Conservation (phyloP, 441 rosid genomes). For the Adansonia gregorii region DNA sequence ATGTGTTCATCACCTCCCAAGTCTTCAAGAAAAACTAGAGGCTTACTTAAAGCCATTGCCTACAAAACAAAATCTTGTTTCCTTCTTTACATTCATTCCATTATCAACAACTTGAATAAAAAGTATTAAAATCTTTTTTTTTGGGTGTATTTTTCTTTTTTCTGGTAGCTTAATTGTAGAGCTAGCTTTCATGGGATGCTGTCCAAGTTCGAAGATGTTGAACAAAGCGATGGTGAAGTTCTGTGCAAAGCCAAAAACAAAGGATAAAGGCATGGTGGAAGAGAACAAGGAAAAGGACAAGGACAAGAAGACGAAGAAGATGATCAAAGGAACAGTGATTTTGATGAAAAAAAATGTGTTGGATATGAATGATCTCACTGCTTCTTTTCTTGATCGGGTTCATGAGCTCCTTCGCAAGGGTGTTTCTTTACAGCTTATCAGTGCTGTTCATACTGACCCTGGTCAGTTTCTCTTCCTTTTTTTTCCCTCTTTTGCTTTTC, state of each 20-base stretch:
- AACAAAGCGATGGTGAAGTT: conserved; percentile 27
- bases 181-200: conserved; percentile 21
- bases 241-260: conserved; percentile 25
- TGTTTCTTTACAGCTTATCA: conserved; percentile 58
- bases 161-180: background rate
- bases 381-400: conserved; percentile 53
- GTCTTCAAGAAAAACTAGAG: background rate
- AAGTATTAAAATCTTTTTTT: no score
- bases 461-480: conserved; percentile 35
- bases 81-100: background rate
- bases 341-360: conserved; percentile 67
- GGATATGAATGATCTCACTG: conserved; percentile 53
- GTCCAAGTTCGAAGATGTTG: conserved; percentile 28
- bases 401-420: conserved; percentile 54
- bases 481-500: background rate
- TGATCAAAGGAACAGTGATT: conserved; percentile 51
- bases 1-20: background rate
- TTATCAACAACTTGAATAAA: background rate
- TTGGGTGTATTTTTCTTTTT: background rate
- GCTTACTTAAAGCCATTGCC: background rate
- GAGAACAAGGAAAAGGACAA: background rate
- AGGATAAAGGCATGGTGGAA: background rate
- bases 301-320: background rate
- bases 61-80: background rate
- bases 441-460: conserved; percentile 44